Evolutionary conservation across 805 yeast species (phyloP).

Genomic region (Clavispora asparagi): DNA sequence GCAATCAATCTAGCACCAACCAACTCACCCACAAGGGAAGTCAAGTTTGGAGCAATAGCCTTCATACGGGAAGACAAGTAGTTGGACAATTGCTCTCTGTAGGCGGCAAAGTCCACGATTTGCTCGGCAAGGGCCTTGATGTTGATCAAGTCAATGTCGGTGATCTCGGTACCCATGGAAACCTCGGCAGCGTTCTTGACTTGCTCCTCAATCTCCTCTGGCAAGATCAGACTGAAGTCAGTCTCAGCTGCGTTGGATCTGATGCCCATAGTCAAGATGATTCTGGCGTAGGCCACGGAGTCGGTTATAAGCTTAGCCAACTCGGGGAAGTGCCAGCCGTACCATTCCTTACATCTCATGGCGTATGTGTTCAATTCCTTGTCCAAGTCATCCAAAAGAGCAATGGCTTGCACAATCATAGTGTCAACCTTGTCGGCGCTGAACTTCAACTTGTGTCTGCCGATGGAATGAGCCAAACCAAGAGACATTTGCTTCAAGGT

Average conservation of each 20-base stretch:
- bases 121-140: slow-evolving; percentile 91
- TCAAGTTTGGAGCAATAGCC: slow-evolving; percentile 97
- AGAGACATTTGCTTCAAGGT: slow-evolving; percentile 91
- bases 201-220: slow-evolving; percentile 44
- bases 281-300: slow-evolving; percentile 94
- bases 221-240: slow-evolving; percentile 57
- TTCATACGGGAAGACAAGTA: slow-evolving; percentile 93
- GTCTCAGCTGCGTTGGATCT: slow-evolving; percentile 88
- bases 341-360: slow-evolving; percentile 99
- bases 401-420: slow-evolving; percentile 98
- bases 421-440: slow-evolving; percentile 98
- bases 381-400: slow-evolving; percentile 92
- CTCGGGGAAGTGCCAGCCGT: slow-evolving; percentile 99
- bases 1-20: slow-evolving; percentile 98
- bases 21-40: slow-evolving; percentile 96
- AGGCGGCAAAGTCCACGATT: slow-evolving; percentile 91
- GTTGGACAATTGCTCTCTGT: slow-evolving; percentile 92
- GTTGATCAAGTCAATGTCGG: slow-evolving; percentile 82
- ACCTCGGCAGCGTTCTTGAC: slow-evolving; percentile 97
- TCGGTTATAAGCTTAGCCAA: slow-evolving; percentile 95
- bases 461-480: slow-evolving; percentile 97
- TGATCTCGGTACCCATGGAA: slow-evolving; percentile 99
- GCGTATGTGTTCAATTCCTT: slow-evolving; percentile 97
- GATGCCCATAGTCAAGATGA: slow-evolving; percentile 88
- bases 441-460: slow-evolving; percentile 96